Conservation (phyloP, 768 basidiomycete species). For the Gloeopeniophorella convolvens region DNA sequence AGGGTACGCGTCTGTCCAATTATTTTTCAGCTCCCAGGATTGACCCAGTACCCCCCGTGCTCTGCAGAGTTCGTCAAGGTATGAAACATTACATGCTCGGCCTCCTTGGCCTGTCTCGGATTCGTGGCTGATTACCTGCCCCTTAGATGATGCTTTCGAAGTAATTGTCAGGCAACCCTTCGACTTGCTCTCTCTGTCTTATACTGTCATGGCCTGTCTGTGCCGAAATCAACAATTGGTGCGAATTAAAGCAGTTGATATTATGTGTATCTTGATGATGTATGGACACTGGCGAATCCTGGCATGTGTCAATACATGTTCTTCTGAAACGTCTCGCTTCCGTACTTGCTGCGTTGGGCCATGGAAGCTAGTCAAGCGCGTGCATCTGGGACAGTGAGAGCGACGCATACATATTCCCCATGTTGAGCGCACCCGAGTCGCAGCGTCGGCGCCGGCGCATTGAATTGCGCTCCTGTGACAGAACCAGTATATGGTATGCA, state of each 20-base stretch:
- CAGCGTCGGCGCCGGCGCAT: too few species aligned
- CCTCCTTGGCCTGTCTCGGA: constrained; percentile 1
- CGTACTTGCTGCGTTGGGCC: background rate
- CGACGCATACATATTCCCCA: too few species aligned
- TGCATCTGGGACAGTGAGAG: too few species aligned
- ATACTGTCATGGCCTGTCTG: constrained; percentile 2
- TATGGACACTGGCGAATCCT: background rate
- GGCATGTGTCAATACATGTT: background rate
- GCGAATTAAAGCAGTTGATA: constrained; percentile 7
- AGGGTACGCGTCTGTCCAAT: constrained; percentile 40
- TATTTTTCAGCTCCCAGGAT: too few species aligned
- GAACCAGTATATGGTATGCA: too few species aligned
- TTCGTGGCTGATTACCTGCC: constrained; percentile 9
- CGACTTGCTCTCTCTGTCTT: background rate
- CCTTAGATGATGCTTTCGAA: constrained; percentile 69
- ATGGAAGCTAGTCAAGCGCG: too few species aligned
- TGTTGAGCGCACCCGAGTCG: too few species aligned
- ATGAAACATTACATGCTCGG: constrained; percentile 21
- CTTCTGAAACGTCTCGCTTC: background rate
- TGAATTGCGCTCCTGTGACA: too few species aligned
- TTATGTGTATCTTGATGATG: constrained; percentile 16
- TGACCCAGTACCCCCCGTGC: too few species aligned
- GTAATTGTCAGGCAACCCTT: constrained; percentile 29
- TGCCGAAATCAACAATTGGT: background rate
- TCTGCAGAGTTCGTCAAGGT: constrained; percentile 77